phyloP scores from a whole-genome alignment of 163 green algal species.

The Coccomyxa subellipsoidea region DNA sequence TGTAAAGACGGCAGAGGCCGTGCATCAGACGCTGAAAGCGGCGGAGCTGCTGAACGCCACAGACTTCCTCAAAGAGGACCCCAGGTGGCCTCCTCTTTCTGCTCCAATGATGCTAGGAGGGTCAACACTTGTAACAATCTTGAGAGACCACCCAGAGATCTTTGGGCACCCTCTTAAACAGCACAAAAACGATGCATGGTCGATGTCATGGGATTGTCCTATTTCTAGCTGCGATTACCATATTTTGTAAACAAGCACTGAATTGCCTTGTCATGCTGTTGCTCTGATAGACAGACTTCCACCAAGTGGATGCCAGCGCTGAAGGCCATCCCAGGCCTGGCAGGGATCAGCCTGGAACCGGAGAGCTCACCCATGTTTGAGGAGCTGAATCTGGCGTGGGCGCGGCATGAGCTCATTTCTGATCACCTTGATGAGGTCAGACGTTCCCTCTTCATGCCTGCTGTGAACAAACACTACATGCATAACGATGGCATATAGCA shows the following conservation, averaged over 20 bases:
- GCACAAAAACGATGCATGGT: too few relatives aligned
- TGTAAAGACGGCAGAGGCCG: slow-evolving; percentile 8
- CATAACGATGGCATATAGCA: neutral
- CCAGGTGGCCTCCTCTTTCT: too few relatives aligned
- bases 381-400: slow-evolving; percentile 54
- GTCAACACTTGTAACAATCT: too few relatives aligned
- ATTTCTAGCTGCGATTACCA: too few relatives aligned
- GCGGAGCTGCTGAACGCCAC: slow-evolving; percentile 14
- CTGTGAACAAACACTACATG: too few relatives aligned
- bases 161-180: too few relatives aligned
- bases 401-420: slow-evolving; percentile 41
- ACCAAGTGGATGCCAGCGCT: neutral
- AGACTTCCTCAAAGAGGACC: slow-evolving; percentile 37
- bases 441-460: neutral
- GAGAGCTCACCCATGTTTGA: neutral
- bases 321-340: neutral
- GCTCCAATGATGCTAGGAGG: too few relatives aligned
- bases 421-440: slow-evolving; percentile 31
- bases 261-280: too few relatives aligned
- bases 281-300: neutral
- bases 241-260: too few relatives aligned
- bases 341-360: neutral
- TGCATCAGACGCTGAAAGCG: slow-evolving; percentile 21
- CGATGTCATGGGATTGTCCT: too few relatives aligned
- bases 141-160: too few relatives aligned